Evolutionary conservation across 148 eudicot species (phyloP).

Genomic region (Rhododendron molle): DNA sequence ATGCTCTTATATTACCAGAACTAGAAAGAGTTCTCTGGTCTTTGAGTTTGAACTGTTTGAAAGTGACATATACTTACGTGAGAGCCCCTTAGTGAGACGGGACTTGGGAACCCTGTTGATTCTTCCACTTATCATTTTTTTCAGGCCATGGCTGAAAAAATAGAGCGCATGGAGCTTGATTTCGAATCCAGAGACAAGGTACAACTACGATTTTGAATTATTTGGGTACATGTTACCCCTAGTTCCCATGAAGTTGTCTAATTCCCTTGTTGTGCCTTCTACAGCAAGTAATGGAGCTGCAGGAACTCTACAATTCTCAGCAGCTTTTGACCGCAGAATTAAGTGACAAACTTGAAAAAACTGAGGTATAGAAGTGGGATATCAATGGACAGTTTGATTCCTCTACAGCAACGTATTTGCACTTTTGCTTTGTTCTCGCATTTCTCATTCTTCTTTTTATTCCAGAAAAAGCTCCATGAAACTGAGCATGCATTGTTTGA

Average conservation of each 20-base stretch:
- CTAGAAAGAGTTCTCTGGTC: background rate
- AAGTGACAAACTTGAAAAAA: slow-evolving; percentile 73
- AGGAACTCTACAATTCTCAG: slow-evolving; percentile 76
- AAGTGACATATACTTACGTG: background rate
- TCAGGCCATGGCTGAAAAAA: slow-evolving; percentile 87
- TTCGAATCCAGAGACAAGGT: slow-evolving; percentile 88
- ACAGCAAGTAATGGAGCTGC: slow-evolving; percentile 80
- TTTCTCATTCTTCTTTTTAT: slow-evolving; percentile 19
- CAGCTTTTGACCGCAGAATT: slow-evolving; percentile 69
- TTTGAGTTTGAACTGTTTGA: background rate
- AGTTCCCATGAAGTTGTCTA: background rate
- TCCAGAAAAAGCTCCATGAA: slow-evolving; percentile 87
- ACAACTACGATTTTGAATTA: background rate
- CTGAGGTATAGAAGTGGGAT: slow-evolving; percentile 54
- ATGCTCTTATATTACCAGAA: background rate
- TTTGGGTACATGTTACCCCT: background rate
- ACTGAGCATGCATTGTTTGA: slow-evolving; percentile 82
- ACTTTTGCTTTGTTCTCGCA: slow-evolving; percentile 6
- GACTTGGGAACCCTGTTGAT: slow-evolving; percentile 13
- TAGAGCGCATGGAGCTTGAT: slow-evolving; percentile 85
- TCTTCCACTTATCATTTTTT: slow-evolving; percentile 4
- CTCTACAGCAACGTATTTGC: background rate
- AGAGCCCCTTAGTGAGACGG: slow-evolving; percentile 2
- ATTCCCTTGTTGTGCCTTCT: slow-evolving; percentile 15
- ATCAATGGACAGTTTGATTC: background rate